Evolutionary conservation across 306 rosid genomes (phyloP).

Genomic region (Canavalia gladiata): DNA sequence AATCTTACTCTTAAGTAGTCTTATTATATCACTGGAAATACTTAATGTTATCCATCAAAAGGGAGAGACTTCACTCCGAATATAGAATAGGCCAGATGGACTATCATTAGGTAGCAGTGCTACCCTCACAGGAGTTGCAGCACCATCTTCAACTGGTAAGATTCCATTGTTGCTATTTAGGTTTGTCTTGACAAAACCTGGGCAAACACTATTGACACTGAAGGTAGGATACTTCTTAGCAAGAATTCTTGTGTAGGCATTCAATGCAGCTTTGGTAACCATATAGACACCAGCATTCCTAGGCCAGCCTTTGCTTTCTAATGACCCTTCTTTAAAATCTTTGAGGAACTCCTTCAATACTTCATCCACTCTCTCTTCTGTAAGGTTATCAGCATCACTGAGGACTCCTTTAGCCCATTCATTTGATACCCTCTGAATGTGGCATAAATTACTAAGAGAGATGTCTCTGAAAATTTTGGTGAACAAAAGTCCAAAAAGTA

Average conservation of each 20-base stretch:
- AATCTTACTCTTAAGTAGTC: too few species aligned
- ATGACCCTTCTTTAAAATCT: conserved; percentile 38
- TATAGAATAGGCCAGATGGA: conserved; percentile 47
- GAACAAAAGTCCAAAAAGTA: too few species aligned
- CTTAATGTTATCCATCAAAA: not conserved
- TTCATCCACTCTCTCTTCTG: conserved; percentile 44
- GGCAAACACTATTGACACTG: conserved; percentile 51
- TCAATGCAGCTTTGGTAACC: conserved; percentile 47
- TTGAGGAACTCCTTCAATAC: conserved; percentile 6
- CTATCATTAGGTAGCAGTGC: conserved; percentile 35
- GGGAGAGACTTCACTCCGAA: not conserved
- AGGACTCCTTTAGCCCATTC: conserved; percentile 46
- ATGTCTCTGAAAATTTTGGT: not conserved
- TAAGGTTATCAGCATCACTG: conserved; percentile 27
- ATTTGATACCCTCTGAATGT: conserved; percentile 16
- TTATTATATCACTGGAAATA: too few species aligned
- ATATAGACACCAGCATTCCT: not conserved
- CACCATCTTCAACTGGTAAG: conserved; percentile 48
- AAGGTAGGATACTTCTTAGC: conserved; percentile 44
- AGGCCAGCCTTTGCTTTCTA: conserved; percentile 32
- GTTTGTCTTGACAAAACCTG: conserved; percentile 56
- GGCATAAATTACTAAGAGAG: not conserved
- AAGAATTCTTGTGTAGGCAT: conserved; percentile 54
- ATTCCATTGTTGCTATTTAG: conserved; percentile 38
- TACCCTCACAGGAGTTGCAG: conserved; percentile 40